Conservation (phyloP, 2,329 filamentous ascomycete genomes). For the Colletotrichum sp. region DNA sequence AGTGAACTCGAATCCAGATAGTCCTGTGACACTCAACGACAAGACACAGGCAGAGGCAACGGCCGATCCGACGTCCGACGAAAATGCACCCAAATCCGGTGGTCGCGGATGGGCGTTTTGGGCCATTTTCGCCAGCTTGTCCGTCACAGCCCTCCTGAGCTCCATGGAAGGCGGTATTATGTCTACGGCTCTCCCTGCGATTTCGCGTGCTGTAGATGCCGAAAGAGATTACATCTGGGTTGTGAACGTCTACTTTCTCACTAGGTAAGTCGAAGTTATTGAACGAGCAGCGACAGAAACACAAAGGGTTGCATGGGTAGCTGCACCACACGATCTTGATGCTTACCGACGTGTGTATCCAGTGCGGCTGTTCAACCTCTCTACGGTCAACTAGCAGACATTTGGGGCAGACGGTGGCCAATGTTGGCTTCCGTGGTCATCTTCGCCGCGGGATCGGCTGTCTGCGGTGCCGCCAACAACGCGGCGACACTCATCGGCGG, state of each 20-base stretch:
- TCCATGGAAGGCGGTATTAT: constrained; percentile 31
- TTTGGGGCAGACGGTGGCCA: constrained; percentile 28
- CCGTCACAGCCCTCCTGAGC: constrained; percentile 27
- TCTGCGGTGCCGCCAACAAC: constrained; percentile 25
- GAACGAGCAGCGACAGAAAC: no score
- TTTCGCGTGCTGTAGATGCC: constrained; percentile 25
- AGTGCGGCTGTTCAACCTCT: constrained; percentile 28
- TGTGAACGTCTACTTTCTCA: neutral
- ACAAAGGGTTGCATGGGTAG: neutral
- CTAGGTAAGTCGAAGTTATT: neutral
- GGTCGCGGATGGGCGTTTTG: constrained; percentile 28
- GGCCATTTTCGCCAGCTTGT: constrained; percentile 25
- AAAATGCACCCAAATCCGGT: neutral
- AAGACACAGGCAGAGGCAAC: neutral
- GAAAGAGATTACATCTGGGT: constrained; percentile 30
- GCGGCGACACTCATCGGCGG: constrained; percentile 49
- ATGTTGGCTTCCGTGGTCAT: constrained; percentile 18
- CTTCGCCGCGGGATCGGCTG: constrained; percentile 28
- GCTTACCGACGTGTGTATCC: neutral
- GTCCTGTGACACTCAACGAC: neutral
- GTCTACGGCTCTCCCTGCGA: constrained; percentile 33
- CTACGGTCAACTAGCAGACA: constrained; percentile 28
- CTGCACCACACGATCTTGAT: neutral
- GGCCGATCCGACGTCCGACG: neutral
- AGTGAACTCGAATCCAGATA: neutral